phyloP scores from a whole-genome alignment of 2,329 filamentous ascomycete genomes.

The Fusarium sp. region DNA sequence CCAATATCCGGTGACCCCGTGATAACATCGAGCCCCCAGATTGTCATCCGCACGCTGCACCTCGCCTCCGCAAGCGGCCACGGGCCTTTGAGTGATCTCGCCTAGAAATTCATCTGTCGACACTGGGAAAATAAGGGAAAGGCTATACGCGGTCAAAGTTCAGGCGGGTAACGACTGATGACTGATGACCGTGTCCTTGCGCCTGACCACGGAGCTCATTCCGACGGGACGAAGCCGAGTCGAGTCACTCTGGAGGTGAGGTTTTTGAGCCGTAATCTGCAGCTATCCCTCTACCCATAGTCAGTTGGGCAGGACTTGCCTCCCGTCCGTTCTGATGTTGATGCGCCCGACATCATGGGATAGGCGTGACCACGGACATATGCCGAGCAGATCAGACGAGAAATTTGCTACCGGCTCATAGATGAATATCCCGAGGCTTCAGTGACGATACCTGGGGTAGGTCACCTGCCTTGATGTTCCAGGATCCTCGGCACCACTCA shows the following conservation, averaged over 20 bases:
- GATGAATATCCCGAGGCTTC: slow-evolving; percentile 34
- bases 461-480: slow-evolving; percentile 31
- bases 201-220: slow-evolving; percentile 36
- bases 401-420: slow-evolving; percentile 19
- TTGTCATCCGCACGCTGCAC: slow-evolving; percentile 44
- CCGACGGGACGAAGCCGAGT: slow-evolving; percentile 33
- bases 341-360: slow-evolving; percentile 36
- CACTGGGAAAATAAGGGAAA: not conserved
- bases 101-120: slow-evolving; percentile 28
- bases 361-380: slow-evolving; percentile 38
- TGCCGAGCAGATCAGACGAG: slow-evolving; percentile 42
- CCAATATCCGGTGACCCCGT: slow-evolving; percentile 40
- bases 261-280: slow-evolving; percentile 13
- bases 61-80: slow-evolving; percentile 43
- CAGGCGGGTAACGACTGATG: slow-evolving; percentile 39
- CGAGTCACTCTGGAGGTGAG: slow-evolving; percentile 12
- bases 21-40: slow-evolving; percentile 39
- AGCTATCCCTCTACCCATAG: slow-evolving; percentile 11
- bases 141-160: slow-evolving; percentile 9
- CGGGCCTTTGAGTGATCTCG: slow-evolving; percentile 28
- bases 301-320: slow-evolving; percentile 20
- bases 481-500: slow-evolving; percentile 21
- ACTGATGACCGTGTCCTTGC: slow-evolving; percentile 36
- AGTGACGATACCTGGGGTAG: slow-evolving; percentile 35
- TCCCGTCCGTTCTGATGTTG: slow-evolving; percentile 28